Conservation (phyloP, 1,284 basidiomycete genomes). For the Ganoderma lingzhi region DNA sequence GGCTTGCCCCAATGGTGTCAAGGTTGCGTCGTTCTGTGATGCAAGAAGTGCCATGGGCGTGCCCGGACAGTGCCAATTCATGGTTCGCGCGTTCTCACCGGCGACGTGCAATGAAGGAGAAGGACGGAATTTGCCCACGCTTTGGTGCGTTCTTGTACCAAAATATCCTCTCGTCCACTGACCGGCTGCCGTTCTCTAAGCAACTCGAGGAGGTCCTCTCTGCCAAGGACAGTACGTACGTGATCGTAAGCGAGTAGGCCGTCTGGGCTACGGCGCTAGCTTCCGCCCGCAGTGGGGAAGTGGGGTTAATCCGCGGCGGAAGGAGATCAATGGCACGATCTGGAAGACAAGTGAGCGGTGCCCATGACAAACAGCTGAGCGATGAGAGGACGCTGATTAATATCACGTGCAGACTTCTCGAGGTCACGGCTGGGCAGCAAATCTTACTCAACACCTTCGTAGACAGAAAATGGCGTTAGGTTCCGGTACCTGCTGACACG, state of each 20-base stretch:
- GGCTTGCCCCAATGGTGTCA: slow-evolving; percentile 26
- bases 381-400: slow-evolving; percentile 35
- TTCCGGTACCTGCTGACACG: slow-evolving; percentile 36
- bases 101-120: slow-evolving; percentile 15
- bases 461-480: slow-evolving; percentile 22
- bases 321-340: slow-evolving; percentile 7
- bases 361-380: slow-evolving; percentile 29
- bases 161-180: slow-evolving; percentile 22
- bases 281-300: slow-evolving; percentile 2
- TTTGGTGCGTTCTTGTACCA: slow-evolving; percentile 12
- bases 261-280: background rate
- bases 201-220: background rate
- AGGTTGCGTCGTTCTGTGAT: slow-evolving; percentile 22
- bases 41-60: slow-evolving; percentile 20
- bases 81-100: slow-evolving; percentile 19
- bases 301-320: slow-evolving; percentile 4
- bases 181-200: slow-evolving; percentile 4
- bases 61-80: slow-evolving; percentile 9
- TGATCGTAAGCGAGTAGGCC: background rate
- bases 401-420: slow-evolving; percentile 31
- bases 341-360: slow-evolving; percentile 21
- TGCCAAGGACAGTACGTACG: background rate
- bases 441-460: slow-evolving; percentile 35
- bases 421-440: slow-evolving; percentile 24
- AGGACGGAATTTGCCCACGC: slow-evolving; percentile 19